A percentile compares a stretch with the other conserved stretches of the same genome.
Conservation (phyloP, 352 stramenopile genomes). For the Phytophthora sp. region DNA sequence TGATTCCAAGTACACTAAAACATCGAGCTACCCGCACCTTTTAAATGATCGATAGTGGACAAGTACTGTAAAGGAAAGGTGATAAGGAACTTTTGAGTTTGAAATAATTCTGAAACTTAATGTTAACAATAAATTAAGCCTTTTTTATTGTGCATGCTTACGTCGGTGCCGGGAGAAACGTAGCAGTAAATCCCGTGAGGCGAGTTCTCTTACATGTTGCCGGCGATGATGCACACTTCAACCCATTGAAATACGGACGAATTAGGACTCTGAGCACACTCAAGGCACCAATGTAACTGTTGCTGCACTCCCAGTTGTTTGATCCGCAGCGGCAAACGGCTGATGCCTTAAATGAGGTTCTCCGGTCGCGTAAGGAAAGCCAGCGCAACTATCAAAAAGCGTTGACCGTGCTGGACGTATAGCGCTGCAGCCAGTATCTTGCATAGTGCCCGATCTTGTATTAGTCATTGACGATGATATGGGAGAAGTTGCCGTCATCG, state of each 20-base stretch:
- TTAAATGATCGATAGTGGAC: too few species aligned
- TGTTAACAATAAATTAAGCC: too few species aligned
- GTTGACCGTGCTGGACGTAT: background rate
- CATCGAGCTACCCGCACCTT: too few species aligned
- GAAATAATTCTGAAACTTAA: too few species aligned
- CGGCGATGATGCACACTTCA: too few species aligned
- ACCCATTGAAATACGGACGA: too few species aligned
- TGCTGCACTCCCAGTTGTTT: background rate
- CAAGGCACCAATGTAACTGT: background rate
- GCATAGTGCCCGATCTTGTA: background rate
- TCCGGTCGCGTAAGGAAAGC: background rate
- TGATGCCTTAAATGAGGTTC: background rate
- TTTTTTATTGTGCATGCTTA: too few species aligned
- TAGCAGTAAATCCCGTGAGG: too few species aligned
- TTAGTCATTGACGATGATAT: background rate
- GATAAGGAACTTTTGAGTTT: too few species aligned
- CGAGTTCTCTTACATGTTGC: too few species aligned
- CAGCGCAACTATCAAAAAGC: background rate
- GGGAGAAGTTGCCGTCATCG: background rate
- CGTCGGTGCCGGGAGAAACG: too few species aligned
- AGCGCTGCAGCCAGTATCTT: background rate
- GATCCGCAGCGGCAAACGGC: background rate
- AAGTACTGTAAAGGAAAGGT: conserved; percentile 1
- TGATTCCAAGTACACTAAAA: background rate
- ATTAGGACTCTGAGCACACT: too few species aligned